Base-by-base conservation (phyloP, 305 asterid species). In the Solanum aculeatissimum region DNA sequence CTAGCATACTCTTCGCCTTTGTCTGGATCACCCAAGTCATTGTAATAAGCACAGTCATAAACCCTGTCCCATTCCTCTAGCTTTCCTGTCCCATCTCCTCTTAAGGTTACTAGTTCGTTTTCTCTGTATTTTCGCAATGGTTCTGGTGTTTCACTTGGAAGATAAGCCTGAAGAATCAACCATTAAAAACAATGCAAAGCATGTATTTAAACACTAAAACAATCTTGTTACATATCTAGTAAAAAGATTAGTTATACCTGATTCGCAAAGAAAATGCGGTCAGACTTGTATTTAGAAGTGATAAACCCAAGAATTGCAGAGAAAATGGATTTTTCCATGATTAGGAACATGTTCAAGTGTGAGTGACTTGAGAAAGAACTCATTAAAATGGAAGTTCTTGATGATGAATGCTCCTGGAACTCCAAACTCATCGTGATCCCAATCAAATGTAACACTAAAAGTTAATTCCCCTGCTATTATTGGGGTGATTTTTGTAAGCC, bases 291-390 rank as follows among this genome's bases (percentile, higher is more conserved):
- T 62, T 84, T 65, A 15, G 87, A 85, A 29, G 91, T 89, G 97
- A 66, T 92, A 94, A 74, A 94, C 91, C 98, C 98, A 95, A 19
- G 98, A 95, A 84, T 92, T 89, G 88, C 98, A 95, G 83, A 90
- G 32, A 84, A 95, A 95, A 69, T 91, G 94, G 80, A 94, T 40
- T 8, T 85, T 87, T 15, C 94, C 94, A 84, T 91, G 93, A 2
- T 89, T 90, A 19, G 95, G 93, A 81, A 93, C 90, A 62, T 89
- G 83, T 86, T 93, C 93, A 53, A 93, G 93, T 11, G 93, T 92
- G n/a, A 95, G 86, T 0, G 93, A 91, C 93, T 92, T 93, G 80
- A 95, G 95, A 84, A 88, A 94, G 92, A 95, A 95, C 45, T 95
- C 97, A 65, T 72, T 88, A 83, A 85, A 91, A 88, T 92, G 98